Base-by-base conservation (phyloP, 2,329 filamentous ascomycete genomes). In the Coniochaeta sp. region DNA sequence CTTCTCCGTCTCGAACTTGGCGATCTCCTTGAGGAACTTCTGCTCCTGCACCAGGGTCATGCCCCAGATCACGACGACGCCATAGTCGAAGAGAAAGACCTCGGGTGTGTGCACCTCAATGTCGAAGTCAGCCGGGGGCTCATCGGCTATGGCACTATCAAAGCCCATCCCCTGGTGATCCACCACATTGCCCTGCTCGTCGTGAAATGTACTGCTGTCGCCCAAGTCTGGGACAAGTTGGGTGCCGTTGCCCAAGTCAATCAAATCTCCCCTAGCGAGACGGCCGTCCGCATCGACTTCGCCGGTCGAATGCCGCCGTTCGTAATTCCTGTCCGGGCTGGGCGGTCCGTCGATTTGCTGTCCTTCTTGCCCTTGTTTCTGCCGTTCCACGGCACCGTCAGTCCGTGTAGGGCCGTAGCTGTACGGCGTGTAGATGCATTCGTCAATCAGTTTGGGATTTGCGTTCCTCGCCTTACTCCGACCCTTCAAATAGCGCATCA, bases 51-150 rank as follows among this genome's bases (percentile, higher is more conserved):
- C 81, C n/a, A 89, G 80, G 0, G 90, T 89, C 95, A 99, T 98
- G 66, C 95, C 95, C 95, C 95, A 99, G 71, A 98, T 92, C 16
- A 99, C 95, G 5, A 97, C 91, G 2, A 96, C 96, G 61, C 95
- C 95, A 70, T 99, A 99, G 71, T 97, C 91, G 70, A 98, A 99
- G 14, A 99, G 81, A 72, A 99, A 99, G 2, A 97, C 84, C 73
- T 99, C 95, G 0, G 95, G 93, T 0, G 90, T 96, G 73, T 97
- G 91, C 3, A 98, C 89, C 55, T 89, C 83, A 2, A 85, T 96
- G 70, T 97, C 92, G 63, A 97, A 90, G 71, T 96, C 90, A 5
- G 84, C 81, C 44, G 69, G 66, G 64, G 67, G 77, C 76, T 56
- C 54, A 32, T 77, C 73, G 30, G 77, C 73, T 10, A 75, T 67